phyloP scores from a whole-genome alignment of 2,329 filamentous ascomycete species.

The Thermomyces lanuginosus region DNA sequence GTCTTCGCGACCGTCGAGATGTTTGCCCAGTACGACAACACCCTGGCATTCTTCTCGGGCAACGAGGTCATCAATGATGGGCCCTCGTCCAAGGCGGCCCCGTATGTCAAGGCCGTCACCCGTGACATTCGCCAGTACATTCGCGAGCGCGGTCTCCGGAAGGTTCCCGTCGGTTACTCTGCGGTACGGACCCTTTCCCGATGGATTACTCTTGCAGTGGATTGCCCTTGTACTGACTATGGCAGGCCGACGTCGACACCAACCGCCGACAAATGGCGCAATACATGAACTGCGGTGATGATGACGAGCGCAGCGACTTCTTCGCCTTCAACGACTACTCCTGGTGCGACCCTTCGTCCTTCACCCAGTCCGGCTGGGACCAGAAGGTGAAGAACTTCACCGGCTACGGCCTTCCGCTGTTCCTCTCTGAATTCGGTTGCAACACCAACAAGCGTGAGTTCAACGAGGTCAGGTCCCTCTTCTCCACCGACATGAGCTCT shows the following conservation, averaged over 20 bases:
- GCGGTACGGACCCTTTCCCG: conserved; percentile 26
- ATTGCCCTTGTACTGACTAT: neutral
- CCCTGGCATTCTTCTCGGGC: conserved; percentile 68
- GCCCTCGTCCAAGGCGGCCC: conserved; percentile 48
- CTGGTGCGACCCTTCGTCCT: conserved; percentile 64
- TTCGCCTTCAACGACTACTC: conserved; percentile 78
- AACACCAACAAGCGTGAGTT: conserved; percentile 68
- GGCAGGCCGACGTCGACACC: conserved; percentile 56
- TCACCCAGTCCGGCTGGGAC: conserved; percentile 61
- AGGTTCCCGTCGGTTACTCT: conserved; percentile 58
- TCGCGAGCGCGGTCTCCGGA: conserved; percentile 42
- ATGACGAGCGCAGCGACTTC: conserved; percentile 73
- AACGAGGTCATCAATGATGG: conserved; percentile 65
- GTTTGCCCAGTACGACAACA: conserved; percentile 72
- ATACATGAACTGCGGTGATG: conserved; percentile 86
- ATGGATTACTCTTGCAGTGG: neutral
- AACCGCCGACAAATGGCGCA: conserved; percentile 75
- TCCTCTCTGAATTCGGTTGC: conserved; percentile 93
- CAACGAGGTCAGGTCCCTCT: conserved; percentile 61
- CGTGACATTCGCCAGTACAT: conserved; percentile 63
- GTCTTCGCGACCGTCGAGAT: conserved; percentile 78
- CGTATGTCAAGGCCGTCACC: conserved; percentile 63
- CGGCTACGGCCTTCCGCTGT: conserved; percentile 75
- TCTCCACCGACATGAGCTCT: conserved; percentile 62
- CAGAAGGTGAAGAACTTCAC: conserved; percentile 77